Conservation (phyloP, 768 basidiomycete species). For the Naganishia friedmannii region DNA sequence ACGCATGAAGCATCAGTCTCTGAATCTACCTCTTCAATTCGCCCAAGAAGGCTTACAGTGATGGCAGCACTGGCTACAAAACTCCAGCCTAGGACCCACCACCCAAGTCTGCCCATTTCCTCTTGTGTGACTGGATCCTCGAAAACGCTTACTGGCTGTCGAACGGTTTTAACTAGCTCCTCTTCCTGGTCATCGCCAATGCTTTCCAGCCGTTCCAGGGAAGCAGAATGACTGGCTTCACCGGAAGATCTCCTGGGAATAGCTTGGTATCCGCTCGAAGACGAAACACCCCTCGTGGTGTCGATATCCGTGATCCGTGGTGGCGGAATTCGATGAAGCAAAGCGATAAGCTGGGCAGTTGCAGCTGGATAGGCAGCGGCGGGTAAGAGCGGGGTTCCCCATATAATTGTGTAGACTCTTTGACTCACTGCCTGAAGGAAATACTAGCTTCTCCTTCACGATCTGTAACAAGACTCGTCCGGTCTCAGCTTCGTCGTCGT, state of each 20-base stretch:
- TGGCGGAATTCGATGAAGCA: constrained; percentile 64
- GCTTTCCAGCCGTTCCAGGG: neutral
- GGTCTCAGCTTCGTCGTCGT: neutral
- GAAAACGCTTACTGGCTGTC: constrained; percentile 37
- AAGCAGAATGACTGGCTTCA: neutral
- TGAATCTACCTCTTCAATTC: neutral
- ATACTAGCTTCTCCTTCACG: constrained; percentile 86
- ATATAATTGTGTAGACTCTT: neutral
- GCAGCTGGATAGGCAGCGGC: constrained; percentile 57
- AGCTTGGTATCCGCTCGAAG: constrained; percentile 9
- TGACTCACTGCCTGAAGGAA: constrained; percentile 75
- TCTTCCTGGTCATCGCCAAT: constrained; percentile 51
- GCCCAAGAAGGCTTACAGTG: constrained; percentile 59
- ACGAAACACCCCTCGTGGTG: neutral
- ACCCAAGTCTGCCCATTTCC: constrained; percentile 65
- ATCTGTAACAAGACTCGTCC: constrained; percentile 58
- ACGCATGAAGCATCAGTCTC: neutral
- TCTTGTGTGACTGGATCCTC: constrained; percentile 45
- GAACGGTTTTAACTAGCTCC: constrained; percentile 20
- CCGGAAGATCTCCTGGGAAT: neutral
- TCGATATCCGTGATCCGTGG: constrained; percentile 32
- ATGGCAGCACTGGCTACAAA: constrained; percentile 70
- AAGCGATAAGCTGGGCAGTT: constrained; percentile 89
- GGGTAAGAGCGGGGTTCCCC: neutral
- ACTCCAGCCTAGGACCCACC: constrained; percentile 72